Conservation (phyloP, 1,284 basidiomycete species). For the Papiliotrema nemorosa region DNA sequence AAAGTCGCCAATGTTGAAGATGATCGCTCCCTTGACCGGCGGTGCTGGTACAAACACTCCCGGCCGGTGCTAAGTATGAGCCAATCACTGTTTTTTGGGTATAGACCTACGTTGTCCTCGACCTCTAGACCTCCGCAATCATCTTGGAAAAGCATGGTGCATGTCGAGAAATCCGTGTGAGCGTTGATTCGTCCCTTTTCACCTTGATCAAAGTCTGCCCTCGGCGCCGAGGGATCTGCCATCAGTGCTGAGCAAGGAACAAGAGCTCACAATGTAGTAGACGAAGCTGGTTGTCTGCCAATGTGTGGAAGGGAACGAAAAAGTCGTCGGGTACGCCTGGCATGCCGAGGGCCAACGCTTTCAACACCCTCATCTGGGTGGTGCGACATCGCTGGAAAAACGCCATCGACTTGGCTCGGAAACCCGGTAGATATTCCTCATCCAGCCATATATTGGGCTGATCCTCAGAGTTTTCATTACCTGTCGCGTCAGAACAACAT, state of each 20-base stretch:
- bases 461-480: conserved; percentile 34
- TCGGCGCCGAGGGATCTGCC: conserved; percentile 25
- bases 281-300: conserved; percentile 58
- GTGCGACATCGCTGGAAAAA: conserved; percentile 56
- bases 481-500: conserved; percentile 13
- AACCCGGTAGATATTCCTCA: conserved; percentile 57
- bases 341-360: conserved; percentile 57
- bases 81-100: neutral
- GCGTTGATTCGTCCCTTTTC: conserved; percentile 56
- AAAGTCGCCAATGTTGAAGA: conserved; percentile 63
- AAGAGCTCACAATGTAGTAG: conserved; percentile 54
- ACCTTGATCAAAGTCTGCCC: conserved; percentile 47
- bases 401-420: conserved; percentile 55
- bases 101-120: conserved; percentile 52
- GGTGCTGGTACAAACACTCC: conserved; percentile 55
- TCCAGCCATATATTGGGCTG: conserved; percentile 61
- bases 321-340: conserved; percentile 36
- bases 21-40: conserved; percentile 55
- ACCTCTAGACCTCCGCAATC: conserved; percentile 61
- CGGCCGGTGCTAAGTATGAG: conserved; percentile 25
- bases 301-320: conserved; percentile 37
- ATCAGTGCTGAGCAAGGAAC: neutral
- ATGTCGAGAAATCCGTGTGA: conserved; percentile 60
- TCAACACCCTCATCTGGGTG: conserved; percentile 52
- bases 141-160: conserved; percentile 62